Conservation (phyloP, 164 flowering plant species). For the Umbellularia californica region DNA sequence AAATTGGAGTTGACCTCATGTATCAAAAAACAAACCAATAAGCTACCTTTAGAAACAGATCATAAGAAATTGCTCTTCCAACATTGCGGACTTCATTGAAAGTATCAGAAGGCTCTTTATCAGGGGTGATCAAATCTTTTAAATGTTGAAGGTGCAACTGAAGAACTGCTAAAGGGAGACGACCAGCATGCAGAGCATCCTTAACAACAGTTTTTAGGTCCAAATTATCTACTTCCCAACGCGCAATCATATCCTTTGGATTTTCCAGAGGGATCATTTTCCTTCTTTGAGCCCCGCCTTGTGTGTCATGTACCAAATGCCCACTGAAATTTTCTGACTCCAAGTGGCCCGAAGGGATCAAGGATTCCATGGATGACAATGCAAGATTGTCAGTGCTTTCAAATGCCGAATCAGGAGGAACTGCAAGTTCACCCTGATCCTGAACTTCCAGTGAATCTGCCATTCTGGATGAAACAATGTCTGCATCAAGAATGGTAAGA, state of each 20-base stretch:
- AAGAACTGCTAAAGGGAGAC: conserved; percentile 97
- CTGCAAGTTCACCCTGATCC: conserved; percentile 25
- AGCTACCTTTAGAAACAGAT: conserved; percentile 81
- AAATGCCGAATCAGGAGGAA: conserved; percentile 24
- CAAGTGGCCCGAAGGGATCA: conserved; percentile 14
- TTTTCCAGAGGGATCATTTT: conserved; percentile 53
- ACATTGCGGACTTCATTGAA: conserved; percentile 81
- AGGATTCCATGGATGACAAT: conserved; percentile 38
- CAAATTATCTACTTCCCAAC: conserved; percentile 75
- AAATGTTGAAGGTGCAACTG: conserved; percentile 78
- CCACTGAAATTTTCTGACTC: conserved; percentile 29
- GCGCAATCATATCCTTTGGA: conserved; percentile 89
- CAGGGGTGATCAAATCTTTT: conserved; percentile 33
- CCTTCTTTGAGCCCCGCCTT: conserved; percentile 22
- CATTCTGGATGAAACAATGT: conserved; percentile 23
- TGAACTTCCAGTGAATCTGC: conserved; percentile 2
- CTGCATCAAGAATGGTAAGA: conserved; percentile 25
- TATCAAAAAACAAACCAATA: conserved; percentile 7
- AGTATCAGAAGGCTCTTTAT: conserved; percentile 62
- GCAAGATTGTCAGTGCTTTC: conserved; percentile 39
- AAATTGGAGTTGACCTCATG: not conserved
- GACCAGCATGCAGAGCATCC: conserved; percentile 88
- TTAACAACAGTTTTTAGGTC: conserved; percentile 76
- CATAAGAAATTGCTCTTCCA: conserved; percentile 96
- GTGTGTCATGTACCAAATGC: conserved; percentile 32